Conservation (phyloP, 2,329 filamentous ascomycete species). For the Thielaviopsis cerberus region DNA sequence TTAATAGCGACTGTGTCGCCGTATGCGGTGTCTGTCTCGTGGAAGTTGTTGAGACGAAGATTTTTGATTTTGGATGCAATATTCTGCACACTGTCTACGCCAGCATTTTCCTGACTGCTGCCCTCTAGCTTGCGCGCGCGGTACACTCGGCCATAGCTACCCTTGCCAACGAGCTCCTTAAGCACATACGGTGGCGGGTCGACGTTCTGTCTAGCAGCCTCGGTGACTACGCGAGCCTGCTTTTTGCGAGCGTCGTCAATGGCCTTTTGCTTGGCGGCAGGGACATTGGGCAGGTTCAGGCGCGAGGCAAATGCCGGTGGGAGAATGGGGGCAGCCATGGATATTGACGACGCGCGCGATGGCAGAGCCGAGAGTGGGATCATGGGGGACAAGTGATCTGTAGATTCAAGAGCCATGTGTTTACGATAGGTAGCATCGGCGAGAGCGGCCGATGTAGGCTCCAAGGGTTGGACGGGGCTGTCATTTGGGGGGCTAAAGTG, state of each 20-base stretch:
- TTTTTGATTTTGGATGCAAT: neutral
- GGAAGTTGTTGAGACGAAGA: neutral
- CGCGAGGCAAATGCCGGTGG: neutral
- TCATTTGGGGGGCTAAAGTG: no score
- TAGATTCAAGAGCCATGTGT: neutral
- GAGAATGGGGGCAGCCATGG: neutral
- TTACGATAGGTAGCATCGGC: no score
- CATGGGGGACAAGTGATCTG: neutral
- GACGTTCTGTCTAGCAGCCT: constrained; percentile 39
- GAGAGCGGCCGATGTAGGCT: no score
- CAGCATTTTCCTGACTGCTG: constrained; percentile 16
- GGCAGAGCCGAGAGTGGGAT: neutral
- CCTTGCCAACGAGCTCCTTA: constrained; percentile 55
- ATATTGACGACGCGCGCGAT: neutral
- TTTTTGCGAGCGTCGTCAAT: constrained; percentile 53
- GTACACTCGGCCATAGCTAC: constrained; percentile 56
- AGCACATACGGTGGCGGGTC: constrained; percentile 49
- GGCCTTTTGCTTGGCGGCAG: constrained; percentile 37
- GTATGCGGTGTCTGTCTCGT: neutral
- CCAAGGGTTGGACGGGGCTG: no score
- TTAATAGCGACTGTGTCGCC: constrained; percentile 54
- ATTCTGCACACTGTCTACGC: constrained; percentile 18
- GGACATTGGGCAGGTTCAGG: constrained; percentile 19
- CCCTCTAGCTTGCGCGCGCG: constrained; percentile 30
- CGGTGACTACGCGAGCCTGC: constrained; percentile 44